Conservation (phyloP, 805 yeast species). For the Saccharomycopsis sp. region DNA sequence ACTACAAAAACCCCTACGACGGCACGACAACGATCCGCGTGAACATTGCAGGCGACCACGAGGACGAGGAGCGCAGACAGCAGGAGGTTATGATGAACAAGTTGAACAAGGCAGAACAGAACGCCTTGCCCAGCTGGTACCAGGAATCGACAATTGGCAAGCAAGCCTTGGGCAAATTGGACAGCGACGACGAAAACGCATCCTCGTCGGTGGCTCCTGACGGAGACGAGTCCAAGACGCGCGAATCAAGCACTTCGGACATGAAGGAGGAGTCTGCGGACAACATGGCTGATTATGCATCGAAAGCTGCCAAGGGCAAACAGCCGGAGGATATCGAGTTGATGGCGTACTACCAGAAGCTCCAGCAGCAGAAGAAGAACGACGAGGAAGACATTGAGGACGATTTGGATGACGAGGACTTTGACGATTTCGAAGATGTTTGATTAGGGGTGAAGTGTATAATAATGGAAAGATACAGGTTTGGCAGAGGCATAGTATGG, state of each 20-base stretch:
- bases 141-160: conserved; percentile 83
- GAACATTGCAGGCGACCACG: conserved; percentile 73
- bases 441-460: too few species aligned
- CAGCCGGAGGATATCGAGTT: conserved; percentile 47
- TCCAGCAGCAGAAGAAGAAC: conserved; percentile 61
- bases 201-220: conserved; percentile 20
- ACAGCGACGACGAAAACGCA: conserved; percentile 39
- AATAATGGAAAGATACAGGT: too few species aligned
- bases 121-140: conserved; percentile 97
- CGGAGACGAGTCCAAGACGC: conserved; percentile 18
- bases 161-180: conserved; percentile 47
- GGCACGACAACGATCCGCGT: conserved; percentile 71
- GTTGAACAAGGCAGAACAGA: conserved; percentile 59
- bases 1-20: conserved; percentile 19
- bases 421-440: conserved; percentile 29
- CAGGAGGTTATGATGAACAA: conserved; percentile 34
- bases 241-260: conserved; percentile 15
- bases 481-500: too few species aligned
- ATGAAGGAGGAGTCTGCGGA: conserved; percentile 5
- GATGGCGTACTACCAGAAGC: conserved; percentile 68
- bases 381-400: conserved; percentile 50
- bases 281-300: conserved; percentile 15
- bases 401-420: conserved; percentile 38
- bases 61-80: conserved; percentile 45
- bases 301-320: conserved; percentile 28